Percentiles rank a stretch among this genome's conserved stretches.
Conservation (phyloP, 208 protist genomes). For the Trichomonas vaginalis region DNA sequence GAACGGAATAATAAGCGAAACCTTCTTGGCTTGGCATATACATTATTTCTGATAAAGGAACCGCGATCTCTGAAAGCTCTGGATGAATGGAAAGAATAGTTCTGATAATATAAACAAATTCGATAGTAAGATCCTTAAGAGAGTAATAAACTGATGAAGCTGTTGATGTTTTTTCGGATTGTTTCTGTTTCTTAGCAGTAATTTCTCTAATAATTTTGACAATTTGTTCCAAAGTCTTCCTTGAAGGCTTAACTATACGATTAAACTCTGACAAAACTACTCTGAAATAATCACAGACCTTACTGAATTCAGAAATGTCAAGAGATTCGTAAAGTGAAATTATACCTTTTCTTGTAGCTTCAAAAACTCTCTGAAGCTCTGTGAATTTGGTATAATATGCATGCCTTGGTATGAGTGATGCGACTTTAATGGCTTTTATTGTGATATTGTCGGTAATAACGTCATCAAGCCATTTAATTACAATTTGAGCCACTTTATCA, state of each 20-base stretch:
- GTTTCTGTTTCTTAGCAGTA: not conserved
- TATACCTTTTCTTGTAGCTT: not conserved
- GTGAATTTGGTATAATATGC: not conserved
- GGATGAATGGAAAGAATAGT: not conserved
- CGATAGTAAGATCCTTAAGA: not conserved
- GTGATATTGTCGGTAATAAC: not conserved
- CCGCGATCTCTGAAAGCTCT: not conserved
- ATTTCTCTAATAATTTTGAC: not conserved
- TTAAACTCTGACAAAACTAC: not conserved
- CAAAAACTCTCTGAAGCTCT: not conserved
- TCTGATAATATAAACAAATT: not conserved
- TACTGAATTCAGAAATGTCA: not conserved
- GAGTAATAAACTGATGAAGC: not conserved
- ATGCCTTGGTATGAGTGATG: not conserved
- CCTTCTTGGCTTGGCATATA: not conserved
- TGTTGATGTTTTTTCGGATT: not conserved
- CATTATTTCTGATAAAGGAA: not conserved
- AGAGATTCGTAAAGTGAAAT: not conserved
- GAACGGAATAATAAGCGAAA: not conserved
- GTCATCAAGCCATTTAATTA: not conserved
- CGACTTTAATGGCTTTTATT: not conserved
- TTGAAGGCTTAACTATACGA: no score
- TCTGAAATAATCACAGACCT: not conserved
- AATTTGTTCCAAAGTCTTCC: not conserved
- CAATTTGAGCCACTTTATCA: not conserved